Conservation (phyloP, 257 asterid species). For the Fraxinus anomala region DNA sequence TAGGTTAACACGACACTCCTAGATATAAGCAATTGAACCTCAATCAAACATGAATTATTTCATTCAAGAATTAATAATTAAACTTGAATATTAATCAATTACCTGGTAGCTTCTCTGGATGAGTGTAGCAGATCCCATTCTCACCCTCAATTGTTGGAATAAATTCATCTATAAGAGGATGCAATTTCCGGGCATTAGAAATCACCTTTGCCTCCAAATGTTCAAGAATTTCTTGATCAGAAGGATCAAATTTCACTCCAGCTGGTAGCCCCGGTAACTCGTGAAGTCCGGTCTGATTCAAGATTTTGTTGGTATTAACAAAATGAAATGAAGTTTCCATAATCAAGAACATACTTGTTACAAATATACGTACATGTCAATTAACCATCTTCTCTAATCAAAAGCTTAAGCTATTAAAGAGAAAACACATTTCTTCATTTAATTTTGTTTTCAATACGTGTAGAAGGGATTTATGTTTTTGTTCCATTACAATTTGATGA, state of each 20-base stretch:
- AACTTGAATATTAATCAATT: conserved; percentile 5
- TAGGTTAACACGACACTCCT: neutral
- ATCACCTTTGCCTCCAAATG: conserved; percentile 47
- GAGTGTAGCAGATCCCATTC: conserved; percentile 57
- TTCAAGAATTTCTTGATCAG: conserved; percentile 51
- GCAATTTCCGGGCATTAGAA: conserved; percentile 34
- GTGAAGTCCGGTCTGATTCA: conserved; percentile 27
- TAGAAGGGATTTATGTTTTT: too few species aligned
- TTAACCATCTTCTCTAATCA: neutral
- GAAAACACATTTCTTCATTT: neutral
- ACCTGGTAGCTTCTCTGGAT: conserved; percentile 59
- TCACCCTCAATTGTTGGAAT: conserved; percentile 52
- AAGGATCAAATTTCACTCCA: conserved; percentile 61
- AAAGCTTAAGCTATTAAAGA: neutral
- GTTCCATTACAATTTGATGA: too few species aligned
- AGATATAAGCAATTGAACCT: conserved; percentile 1
- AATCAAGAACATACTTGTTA: neutral
- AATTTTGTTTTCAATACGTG: too few species aligned
- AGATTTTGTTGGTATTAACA: neutral
- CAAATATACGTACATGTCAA: neutral
- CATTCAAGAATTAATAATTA: neutral
- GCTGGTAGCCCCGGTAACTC: conserved; percentile 54
- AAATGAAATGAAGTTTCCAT: neutral
- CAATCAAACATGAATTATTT: neutral
- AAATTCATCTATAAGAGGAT: conserved; percentile 51